Percentiles rank a stretch among this genome's conserved stretches.
Conservation (phyloP, 257 asterid genomes). For the Salvia miltiorrhiza region DNA sequence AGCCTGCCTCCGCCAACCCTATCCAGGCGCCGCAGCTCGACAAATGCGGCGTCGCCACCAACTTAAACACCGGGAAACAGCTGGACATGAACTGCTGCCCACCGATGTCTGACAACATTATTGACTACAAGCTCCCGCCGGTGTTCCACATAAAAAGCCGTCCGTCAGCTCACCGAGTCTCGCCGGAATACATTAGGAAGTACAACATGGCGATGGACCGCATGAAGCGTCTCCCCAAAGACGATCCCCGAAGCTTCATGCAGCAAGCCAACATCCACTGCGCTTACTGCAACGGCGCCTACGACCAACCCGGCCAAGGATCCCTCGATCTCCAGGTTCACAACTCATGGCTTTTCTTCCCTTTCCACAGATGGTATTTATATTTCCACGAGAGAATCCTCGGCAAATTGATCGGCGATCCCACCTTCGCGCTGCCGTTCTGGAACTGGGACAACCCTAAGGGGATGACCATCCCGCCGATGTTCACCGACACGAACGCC, state of each 20-base stretch:
- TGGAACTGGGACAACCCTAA: conserved; percentile 48
- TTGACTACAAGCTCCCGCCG: too few species aligned
- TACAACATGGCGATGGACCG: conserved; percentile 21
- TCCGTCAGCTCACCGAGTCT: too few species aligned
- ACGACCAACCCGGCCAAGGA: conserved; percentile 29
- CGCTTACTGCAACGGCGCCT: conserved; percentile 43
- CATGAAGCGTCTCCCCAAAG: conserved; percentile 31
- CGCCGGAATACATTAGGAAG: background rate
- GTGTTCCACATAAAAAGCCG: too few species aligned
- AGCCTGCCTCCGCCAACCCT: background rate
- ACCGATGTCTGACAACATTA: too few species aligned
- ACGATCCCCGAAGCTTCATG: conserved; percentile 37
- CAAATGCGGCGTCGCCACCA: background rate
- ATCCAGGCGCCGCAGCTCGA: background rate
- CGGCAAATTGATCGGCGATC: conserved; percentile 32
- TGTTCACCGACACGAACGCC: conserved; percentile 20
- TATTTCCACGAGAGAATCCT: conserved; percentile 40
- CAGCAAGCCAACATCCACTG: conserved; percentile 44
- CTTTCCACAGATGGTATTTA: conserved; percentile 45
- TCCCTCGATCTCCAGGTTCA: conserved; percentile 31
- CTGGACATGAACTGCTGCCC: too few species aligned
- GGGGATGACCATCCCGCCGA: conserved; percentile 38
- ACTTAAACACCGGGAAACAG: too few species aligned
- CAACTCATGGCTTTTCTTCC: conserved; percentile 44
- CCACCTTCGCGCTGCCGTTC: conserved; percentile 37